Evolutionary conservation across 768 basidiomycete species (phyloP).

Genomic region (Suillus placidus): DNA sequence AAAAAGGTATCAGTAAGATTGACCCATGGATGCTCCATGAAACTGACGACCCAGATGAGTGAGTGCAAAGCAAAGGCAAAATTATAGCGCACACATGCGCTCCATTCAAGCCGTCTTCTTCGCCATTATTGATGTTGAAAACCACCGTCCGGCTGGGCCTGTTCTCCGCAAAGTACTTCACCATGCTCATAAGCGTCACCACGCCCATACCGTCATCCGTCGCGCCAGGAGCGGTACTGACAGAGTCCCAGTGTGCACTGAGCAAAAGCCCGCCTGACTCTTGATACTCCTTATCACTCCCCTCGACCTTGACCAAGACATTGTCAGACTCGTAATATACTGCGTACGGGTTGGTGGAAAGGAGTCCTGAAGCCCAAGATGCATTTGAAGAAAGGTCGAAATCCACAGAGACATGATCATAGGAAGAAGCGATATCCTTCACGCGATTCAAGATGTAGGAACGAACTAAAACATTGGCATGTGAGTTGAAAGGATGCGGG

Average conservation of each 20-base stretch:
- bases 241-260: slow-evolving; percentile 83
- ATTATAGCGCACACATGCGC: slow-evolving; percentile 56
- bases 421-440: slow-evolving; percentile 42
- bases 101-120: slow-evolving; percentile 77
- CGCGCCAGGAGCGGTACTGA: slow-evolving; percentile 72
- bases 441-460: slow-evolving; percentile 60
- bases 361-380: slow-evolving; percentile 41
- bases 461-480: slow-evolving; percentile 71
- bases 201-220: slow-evolving; percentile 82
- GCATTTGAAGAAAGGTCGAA: slow-evolving; percentile 55
- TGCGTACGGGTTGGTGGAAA: slow-evolving; percentile 24
- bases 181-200: slow-evolving; percentile 64
- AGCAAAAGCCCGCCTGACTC: slow-evolving; percentile 58
- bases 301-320: slow-evolving; percentile 65
- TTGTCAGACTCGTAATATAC: slow-evolving; percentile 71
- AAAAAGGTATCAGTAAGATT: slow-evolving; percentile 67
- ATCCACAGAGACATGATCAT: slow-evolving; percentile 51
- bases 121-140: slow-evolving; percentile 87
- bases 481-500: slow-evolving; percentile 81
- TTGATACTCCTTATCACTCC: slow-evolving; percentile 41
- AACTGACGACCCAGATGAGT: slow-evolving; percentile 41
- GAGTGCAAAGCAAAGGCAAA: slow-evolving; percentile 5
- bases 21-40: slow-evolving; percentile 76
- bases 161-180: slow-evolving; percentile 54
- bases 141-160: slow-evolving; percentile 62